These are phyloP conservation scores for Russula brevipes DNA, from an alignment of 768 basidiomycete species.

Conservation along the genomic window DNA sequence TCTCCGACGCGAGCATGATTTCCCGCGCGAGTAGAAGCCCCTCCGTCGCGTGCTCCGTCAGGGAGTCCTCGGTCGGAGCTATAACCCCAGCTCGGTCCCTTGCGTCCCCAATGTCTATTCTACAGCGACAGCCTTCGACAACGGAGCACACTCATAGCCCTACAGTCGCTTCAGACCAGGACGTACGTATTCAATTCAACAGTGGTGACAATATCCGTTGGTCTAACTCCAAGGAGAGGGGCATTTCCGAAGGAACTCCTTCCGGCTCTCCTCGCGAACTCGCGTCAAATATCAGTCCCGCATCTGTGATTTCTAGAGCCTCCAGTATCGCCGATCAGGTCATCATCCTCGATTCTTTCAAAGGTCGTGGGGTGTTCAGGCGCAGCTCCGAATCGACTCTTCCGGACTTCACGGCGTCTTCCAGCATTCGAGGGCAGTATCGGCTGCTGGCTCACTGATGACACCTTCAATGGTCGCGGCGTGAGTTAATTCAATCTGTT, in stretches of 20 bases:
- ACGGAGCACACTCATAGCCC: background rate
- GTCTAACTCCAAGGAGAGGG: background rate
- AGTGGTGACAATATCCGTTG: background rate
- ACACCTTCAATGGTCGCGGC: conserved; percentile 14
- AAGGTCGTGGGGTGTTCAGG: background rate
- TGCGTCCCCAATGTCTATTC: conserved; percentile 1
- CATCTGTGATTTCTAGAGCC: conserved; percentile 9
- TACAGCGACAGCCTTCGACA: background rate
- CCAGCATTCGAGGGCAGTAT: conserved; percentile 4
- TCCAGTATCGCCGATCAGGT: background rate
- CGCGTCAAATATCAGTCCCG: conserved; percentile 4
- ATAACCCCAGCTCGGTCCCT: conserved; percentile 7
- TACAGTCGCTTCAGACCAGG: background rate
- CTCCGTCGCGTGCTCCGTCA: conserved; percentile 6
- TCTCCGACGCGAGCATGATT: conserved; percentile 8
- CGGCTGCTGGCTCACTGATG: conserved; percentile 3
- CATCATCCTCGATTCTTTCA: background rate
- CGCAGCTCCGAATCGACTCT: background rate
- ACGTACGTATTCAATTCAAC: background rate
- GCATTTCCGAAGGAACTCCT: background rate
- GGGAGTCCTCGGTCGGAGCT: background rate
- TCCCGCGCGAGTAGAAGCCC: conserved; percentile 16
- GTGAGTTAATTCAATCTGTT: conserved; percentile 5
- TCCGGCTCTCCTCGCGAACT: background rate
- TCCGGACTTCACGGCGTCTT: background rate